phyloP scores from a whole-genome alignment of 495 filamentous ascomycete species.

The Lindgomyces ingoldianus region DNA sequence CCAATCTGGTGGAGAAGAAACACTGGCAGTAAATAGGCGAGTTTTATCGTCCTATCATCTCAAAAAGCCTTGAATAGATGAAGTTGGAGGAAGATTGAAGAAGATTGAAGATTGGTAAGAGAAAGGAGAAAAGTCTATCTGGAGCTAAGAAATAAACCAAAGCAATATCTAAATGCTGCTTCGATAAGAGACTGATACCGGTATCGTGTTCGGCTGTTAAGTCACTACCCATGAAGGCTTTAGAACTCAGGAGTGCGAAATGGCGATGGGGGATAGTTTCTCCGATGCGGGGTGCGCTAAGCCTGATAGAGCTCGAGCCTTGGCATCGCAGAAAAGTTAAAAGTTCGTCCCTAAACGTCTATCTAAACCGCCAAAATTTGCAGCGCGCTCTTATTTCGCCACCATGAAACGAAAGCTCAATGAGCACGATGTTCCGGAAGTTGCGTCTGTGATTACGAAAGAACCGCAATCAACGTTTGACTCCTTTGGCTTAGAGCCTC shows the following conservation, averaged over 20 bases:
- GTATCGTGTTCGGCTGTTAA: no score
- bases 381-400: background rate
- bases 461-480: constrained; percentile 21
- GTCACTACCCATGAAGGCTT: background rate
- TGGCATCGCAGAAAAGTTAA: background rate
- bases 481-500: constrained; percentile 70
- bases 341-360: constrained; percentile 2
- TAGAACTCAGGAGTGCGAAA: background rate
- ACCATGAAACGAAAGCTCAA: constrained; percentile 68
- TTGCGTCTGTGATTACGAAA: background rate
- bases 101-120: no score
- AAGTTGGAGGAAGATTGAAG: no score
- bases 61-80: no score
- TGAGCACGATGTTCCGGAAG: constrained; percentile 58
- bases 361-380: background rate
- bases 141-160: no score
- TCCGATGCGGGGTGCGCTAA: background rate
- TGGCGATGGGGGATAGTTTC: background rate
- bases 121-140: no score
- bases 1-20: background rate
- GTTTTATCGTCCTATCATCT: no score
- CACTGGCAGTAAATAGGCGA: no score
- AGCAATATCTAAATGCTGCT: no score
- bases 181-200: no score
- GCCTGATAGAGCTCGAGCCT: background rate